These are phyloP conservation scores for Beauveria brongniartii DNA, from an alignment of 2,329 filamentous ascomycete species.

Conservation along the genomic window DNA sequence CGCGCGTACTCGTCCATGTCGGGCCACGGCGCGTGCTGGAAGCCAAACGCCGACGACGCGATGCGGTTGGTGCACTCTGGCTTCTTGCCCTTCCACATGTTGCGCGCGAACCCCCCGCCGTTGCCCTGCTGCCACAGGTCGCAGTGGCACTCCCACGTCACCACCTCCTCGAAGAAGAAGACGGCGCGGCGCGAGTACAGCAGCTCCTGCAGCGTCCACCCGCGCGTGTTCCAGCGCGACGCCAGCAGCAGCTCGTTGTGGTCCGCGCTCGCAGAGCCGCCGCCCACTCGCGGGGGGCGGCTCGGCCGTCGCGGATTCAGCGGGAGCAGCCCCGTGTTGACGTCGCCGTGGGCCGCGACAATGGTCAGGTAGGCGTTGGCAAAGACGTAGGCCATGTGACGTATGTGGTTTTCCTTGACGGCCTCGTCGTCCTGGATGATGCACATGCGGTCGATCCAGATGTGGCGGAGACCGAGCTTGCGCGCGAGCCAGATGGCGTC, in stretches of 20 bases:
- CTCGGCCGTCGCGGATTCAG: slow-evolving; percentile 27
- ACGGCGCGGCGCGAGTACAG: slow-evolving; percentile 34
- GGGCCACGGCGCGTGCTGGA: slow-evolving; percentile 34
- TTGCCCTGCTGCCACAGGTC: slow-evolving; percentile 30
- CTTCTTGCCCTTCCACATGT: slow-evolving; percentile 17
- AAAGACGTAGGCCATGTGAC: slow-evolving; percentile 38
- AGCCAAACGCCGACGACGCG: slow-evolving; percentile 27
- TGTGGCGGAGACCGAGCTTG: slow-evolving; percentile 33
- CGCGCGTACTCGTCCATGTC: slow-evolving; percentile 38
- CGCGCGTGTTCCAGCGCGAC: slow-evolving; percentile 32
- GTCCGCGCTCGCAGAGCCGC: slow-evolving; percentile 14
- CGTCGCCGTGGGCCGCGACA: slow-evolving; percentile 33
- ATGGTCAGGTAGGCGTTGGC: slow-evolving; percentile 37
- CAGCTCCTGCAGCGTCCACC: slow-evolving; percentile 36
- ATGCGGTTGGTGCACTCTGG: slow-evolving; percentile 26
- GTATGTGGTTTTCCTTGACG: slow-evolving; percentile 31
- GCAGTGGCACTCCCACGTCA: slow-evolving; percentile 40
- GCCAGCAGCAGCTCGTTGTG: slow-evolving; percentile 31
- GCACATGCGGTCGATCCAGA: slow-evolving; percentile 40
- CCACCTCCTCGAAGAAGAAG: slow-evolving; percentile 34
- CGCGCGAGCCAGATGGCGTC: slow-evolving; percentile 37
- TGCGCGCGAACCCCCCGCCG: not conserved
- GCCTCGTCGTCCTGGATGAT: slow-evolving; percentile 36
- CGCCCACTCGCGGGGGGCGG: slow-evolving; percentile 18
- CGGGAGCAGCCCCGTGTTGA: slow-evolving; percentile 28